Base-by-base conservation (phyloP, 2,329 filamentous ascomycete genomes). In the Cordyceps sp. region DNA sequence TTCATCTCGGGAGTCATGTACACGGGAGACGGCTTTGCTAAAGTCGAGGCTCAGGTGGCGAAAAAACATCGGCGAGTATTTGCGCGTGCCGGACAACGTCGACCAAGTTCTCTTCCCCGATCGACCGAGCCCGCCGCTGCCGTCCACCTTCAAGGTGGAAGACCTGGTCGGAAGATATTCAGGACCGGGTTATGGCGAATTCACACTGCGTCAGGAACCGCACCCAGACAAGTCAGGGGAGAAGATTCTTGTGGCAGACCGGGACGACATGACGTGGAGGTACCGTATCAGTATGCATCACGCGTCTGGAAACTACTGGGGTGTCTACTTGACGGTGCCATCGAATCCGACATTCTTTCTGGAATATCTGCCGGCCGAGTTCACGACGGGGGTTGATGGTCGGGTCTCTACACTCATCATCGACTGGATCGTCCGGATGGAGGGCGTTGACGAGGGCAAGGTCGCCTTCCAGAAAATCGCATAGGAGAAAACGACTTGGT, bases 81-180 rank as follows among this genome's bases (percentile, higher is more conserved):
- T n/a, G n/a, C n/a, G n/a, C n/a, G n/a, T n/a, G n/a, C n/a, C n/a
- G 4, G 26, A 25, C 7, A 30, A 50, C 3, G 51, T n/a, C 50
- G 2, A 38, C 50, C 3, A 45, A 56, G 39, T 39, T 2, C 41
- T 57, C 22, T 66, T 56, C 37, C 58, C 59, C 0, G 30, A 50
- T 9, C 46, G 49, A 6, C 52, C 57, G 1, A 24, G 46, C 1
- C 50, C 52, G 6, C 45, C 53, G 1, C 29, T 58, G 16, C 55
- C 55, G 7, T 47, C 45, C 10, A 49, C 57, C 1, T 39, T 64
- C 4, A 38, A 43, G 8, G 42, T 42, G 26, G 57, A 57, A 36
- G 33, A 38, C 1, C 35, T 50, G 9, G 42, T 44, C 2, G 63
- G 64, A 3, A 58, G 48, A 1, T 68, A 65, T 37, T 53, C 43